Evolutionary conservation across 2,329 filamentous ascomycete genomes (phyloP), one percentile per base, ranked within the genome.

Genomic region (Clonostachys byssicola): DNA sequence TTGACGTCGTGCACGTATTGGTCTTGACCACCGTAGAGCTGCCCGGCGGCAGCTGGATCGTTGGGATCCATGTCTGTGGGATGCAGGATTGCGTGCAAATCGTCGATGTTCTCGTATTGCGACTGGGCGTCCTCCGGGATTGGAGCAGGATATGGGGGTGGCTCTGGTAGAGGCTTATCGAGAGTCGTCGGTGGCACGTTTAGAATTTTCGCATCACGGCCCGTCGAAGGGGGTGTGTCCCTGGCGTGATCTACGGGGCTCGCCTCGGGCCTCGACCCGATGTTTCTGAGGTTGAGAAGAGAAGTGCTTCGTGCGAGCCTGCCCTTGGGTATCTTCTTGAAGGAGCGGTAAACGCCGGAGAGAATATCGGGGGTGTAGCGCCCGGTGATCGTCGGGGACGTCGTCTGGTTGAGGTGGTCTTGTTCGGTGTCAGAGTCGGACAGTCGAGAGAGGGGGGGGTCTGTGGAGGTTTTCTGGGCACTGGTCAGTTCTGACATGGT

Each of bases 181-280:
- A 82, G 76, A 55, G 77, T 81, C 75, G 67, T 56, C 79, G 77
- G n/a, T 39, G 40, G 10, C 44, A 81, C 62, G 53, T 73, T 82
- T 60, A 79, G 51, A 54, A 72, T 75, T 53, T 75, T 70, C 49
- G 65, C 77, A 80, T 81, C 76, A 64, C 76, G 68, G 49, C n/a
- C 17, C 12, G 18, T 16, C 8, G 42, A 20, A 4, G 43, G 14
- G 10, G 43, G 34, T 39, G 40, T 39, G 40, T 47, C 45, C 23
- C 40, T 36, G 42, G 18, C 40, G 36, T n/a, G 17, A 42, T 33
- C 36, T 33, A 16, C 23, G 33, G 44, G 38, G 35, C 38, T 38
- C 18, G 44, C 34, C 20, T 46, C 44, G 30, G 30, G 36, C 23
- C 42, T 16, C 42, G 35, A 30, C 23, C 40, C 16, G 20, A 42